Conservation (phyloP, 2,329 filamentous ascomycete species). For the Dichotomopilus funicola region DNA sequence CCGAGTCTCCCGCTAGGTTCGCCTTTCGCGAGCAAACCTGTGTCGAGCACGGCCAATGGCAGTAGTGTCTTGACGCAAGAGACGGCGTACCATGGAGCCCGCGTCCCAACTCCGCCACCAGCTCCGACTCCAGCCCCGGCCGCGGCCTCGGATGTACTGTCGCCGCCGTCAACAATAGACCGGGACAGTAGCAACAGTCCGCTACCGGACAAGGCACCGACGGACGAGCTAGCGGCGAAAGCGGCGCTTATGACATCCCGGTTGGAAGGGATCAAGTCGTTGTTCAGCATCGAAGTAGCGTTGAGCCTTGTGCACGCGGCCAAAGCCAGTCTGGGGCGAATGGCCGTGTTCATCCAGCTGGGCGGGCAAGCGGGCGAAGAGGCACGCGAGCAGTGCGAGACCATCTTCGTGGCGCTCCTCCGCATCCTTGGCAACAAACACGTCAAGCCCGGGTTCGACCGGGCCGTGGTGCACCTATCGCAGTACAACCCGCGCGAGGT, state of each 20-base stretch:
- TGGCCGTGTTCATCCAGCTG: constrained; percentile 73
- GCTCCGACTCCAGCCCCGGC: constrained; percentile 43
- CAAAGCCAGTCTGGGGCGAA: constrained; percentile 79
- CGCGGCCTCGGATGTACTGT: constrained; percentile 32
- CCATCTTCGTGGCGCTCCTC: constrained; percentile 79
- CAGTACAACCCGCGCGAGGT: constrained; percentile 85
- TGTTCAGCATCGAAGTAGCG: constrained; percentile 95
- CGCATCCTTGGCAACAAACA: constrained; percentile 80
- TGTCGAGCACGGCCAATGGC: no score
- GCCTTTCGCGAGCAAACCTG: constrained; percentile 46
- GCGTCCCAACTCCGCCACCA: constrained; percentile 31
- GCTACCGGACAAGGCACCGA: constrained; percentile 59
- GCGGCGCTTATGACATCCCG: constrained; percentile 95
- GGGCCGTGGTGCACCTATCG: constrained; percentile 83
- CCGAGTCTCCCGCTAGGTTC: constrained; percentile 53
- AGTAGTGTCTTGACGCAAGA: no score
- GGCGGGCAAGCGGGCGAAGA: constrained; percentile 75
- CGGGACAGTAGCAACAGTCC: constrained; percentile 32
- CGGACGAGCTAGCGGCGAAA: constrained; percentile 88
- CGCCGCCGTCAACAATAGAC: constrained; percentile 26
- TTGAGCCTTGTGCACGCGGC: constrained; percentile 82
- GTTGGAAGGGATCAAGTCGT: constrained; percentile 85
- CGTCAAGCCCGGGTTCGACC: constrained; percentile 88
- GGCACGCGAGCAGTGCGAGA: constrained; percentile 79
- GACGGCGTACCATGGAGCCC: neutral